phyloP scores from a whole-genome alignment of 2,329 filamentous ascomycete species.

The Botrytis deweyae region DNA sequence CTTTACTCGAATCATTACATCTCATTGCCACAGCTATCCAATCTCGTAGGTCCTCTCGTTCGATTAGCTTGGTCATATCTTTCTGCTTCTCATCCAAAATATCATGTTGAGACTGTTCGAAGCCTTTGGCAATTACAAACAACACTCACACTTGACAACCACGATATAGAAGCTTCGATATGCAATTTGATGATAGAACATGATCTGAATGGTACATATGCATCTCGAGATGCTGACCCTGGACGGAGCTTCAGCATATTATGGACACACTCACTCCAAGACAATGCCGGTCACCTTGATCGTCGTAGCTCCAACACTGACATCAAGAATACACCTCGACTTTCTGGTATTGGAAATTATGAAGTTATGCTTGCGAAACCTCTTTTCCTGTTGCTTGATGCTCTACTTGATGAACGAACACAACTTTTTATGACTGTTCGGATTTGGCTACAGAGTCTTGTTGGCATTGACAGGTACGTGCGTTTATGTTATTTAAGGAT shows the following conservation, averaged over 20 bases:
- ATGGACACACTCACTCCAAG: constrained; percentile 77
- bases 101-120: constrained; percentile 88
- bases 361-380: constrained; percentile 77
- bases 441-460: constrained; percentile 72
- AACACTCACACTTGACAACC: constrained; percentile 63
- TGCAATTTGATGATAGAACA: constrained; percentile 64
- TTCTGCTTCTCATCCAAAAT: constrained; percentile 80
- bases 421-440: constrained; percentile 75
- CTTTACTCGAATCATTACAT: constrained; percentile 56
- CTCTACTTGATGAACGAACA: constrained; percentile 68
- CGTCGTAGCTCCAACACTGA: constrained; percentile 47
- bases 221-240: constrained; percentile 54
- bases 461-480: constrained; percentile 61
- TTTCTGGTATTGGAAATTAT: constrained; percentile 60
- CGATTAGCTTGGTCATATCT: constrained; percentile 76
- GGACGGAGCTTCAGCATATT: constrained; percentile 71
- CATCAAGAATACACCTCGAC: constrained; percentile 42
- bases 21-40: constrained; percentile 52
- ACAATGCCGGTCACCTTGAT: constrained; percentile 47
- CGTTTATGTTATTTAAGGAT: neutral
- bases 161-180: constrained; percentile 78
- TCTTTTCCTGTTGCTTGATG: constrained; percentile 77
- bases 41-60: constrained; percentile 67
- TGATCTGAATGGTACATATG: constrained; percentile 49
- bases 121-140: constrained; percentile 83